Base-by-base conservation (phyloP, 176 grass and related monocot genomes). In the Rhynchospora breviuscula region DNA sequence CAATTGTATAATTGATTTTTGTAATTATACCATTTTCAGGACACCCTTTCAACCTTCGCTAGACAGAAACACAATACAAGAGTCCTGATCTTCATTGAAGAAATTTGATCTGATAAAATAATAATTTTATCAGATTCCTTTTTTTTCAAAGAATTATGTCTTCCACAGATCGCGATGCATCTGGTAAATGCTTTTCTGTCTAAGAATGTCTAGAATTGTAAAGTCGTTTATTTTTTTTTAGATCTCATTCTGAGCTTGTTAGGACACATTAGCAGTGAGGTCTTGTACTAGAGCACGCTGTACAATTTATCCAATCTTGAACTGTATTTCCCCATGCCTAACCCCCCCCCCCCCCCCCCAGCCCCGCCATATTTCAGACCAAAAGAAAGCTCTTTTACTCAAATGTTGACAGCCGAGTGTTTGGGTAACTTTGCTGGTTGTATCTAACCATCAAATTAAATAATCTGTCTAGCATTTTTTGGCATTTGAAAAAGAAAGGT, bases 151-250 rank as follows among this genome's bases (percentile, higher is more conserved):
- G 26, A 67, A 49, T 54, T 5, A 82, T 82, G 80, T 82, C 80
- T 82, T 82, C 62, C 63, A 53, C 80, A 67, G 80, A 82, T 82
- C 80, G 19, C 5, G 63, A 52, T 22, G 33, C 59, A 51, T 82
- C 80, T 53, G 80, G 80, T 82, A 26, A 63, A 81, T 81, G 33
- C 6, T 62, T 22, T 48, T 63, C 43, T 62, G 52, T 81, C 79
- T 33, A 63, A 26, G 48, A 78, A 12, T 54, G 18, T 7, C 4
- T 62, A 13, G 8, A 51, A 78, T 65, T 67, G 52, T 49, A 52
- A 2, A 29, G 17, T 67, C 19, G 51, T 62, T 23, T 47, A 62
- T 48, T 48, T 40, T 2, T 40, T 40, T 40, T 47, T 31, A 63
- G 57, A 54, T 3, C 46, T 1, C 4, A 5, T 47, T 3, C 58